Evolutionary conservation across 306 rosid species (phyloP).

Genomic region (Cucumis melo): DNA sequence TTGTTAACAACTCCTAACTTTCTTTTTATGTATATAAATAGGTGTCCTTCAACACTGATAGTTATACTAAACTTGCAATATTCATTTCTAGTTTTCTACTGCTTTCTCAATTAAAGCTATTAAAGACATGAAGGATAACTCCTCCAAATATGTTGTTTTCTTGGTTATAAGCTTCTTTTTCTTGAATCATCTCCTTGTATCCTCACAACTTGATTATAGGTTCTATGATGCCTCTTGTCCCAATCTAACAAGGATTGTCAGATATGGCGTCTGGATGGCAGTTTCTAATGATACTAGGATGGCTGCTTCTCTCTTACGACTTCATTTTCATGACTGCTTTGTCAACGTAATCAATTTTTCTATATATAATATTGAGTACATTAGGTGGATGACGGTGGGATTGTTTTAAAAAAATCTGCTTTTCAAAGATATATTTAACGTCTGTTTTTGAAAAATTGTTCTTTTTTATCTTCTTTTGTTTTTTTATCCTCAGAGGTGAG

Average conservation of each 20-base stretch:
- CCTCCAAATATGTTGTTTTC: slow-evolving; percentile 14
- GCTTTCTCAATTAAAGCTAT: not conserved
- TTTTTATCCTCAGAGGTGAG: no score
- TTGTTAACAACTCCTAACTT: not conserved
- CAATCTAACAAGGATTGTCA: slow-evolving; percentile 35
- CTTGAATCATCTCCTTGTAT: slow-evolving; percentile 28
- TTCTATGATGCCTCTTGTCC: slow-evolving; percentile 62
- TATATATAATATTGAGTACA: not conserved
- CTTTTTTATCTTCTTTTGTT: no score
- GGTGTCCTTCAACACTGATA: not conserved
- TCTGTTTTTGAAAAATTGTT: no score
- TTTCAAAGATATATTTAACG: not conserved
- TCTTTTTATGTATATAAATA: not conserved
- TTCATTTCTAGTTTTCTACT: not conserved
- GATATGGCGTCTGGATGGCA: slow-evolving; percentile 44
- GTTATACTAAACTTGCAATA: not conserved
- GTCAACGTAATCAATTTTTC: slow-evolving; percentile 34
- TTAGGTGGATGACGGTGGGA: not conserved
- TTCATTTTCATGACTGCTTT: slow-evolving; percentile 91
- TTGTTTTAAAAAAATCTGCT: no score
- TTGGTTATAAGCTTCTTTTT: slow-evolving; percentile 24
- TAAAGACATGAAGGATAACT: slow-evolving; percentile 7
- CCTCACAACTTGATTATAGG: slow-evolving; percentile 52
- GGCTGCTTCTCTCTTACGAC: slow-evolving; percentile 90
- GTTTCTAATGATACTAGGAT: slow-evolving; percentile 63